phyloP scores from a whole-genome alignment of 1,284 basidiomycete genomes.

The Abortiporus biennis region DNA sequence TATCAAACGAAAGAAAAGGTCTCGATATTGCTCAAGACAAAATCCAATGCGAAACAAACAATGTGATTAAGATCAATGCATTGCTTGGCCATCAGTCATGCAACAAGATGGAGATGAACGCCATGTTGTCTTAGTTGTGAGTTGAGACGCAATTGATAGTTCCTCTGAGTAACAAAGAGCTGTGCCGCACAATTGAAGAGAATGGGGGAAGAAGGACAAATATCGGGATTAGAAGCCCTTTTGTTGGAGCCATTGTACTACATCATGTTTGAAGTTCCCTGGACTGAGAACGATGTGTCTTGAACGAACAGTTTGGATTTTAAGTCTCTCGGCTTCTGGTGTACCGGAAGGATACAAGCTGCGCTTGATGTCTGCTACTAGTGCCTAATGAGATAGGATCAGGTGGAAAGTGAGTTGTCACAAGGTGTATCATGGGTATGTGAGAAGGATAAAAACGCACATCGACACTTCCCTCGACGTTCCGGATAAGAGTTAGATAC shows the following conservation, averaged over 20 bases:
- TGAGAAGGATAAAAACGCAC: conserved; percentile 25
- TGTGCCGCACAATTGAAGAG: no score
- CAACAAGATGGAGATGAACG: no score
- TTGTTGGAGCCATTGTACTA: conserved; percentile 50
- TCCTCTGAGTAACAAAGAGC: no score
- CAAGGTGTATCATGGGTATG: conserved; percentile 7
- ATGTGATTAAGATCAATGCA: no score
- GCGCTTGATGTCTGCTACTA: conserved; percentile 4
- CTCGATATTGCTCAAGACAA: no score
- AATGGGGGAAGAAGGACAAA: no score
- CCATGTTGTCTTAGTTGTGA: no score
- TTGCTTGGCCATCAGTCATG: no score
- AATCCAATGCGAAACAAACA: no score
- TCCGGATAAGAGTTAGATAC: conserved; percentile 40
- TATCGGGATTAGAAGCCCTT: conserved; percentile 63
- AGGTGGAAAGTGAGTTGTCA: conserved; percentile 1
- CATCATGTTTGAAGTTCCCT: conserved; percentile 51
- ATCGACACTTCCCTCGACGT: conserved; percentile 38
- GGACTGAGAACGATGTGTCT: conserved; percentile 52
- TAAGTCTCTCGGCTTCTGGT: conserved; percentile 39
- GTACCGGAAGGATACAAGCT: conserved; percentile 24
- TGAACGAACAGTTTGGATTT: conserved; percentile 36
- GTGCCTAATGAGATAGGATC: conserved; percentile 1
- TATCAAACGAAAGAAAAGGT: no score
- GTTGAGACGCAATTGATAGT: no score